Evolutionary conservation across 345 rosid genomes (phyloP).

Genomic region (Corymbia maculata): DNA sequence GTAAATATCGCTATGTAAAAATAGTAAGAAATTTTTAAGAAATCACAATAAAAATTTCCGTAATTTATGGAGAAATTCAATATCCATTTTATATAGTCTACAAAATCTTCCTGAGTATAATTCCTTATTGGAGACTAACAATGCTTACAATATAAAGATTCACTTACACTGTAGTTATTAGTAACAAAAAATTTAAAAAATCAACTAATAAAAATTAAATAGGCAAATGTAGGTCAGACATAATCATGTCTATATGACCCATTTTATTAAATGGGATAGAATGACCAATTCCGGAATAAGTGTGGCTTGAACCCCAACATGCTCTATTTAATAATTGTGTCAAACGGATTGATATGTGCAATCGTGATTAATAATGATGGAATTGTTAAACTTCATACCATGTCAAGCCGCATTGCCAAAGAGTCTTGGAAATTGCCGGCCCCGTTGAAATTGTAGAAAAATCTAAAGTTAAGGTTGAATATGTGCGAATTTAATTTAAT

Average conservation of each 20-base stretch:
- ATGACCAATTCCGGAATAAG: accelerated
- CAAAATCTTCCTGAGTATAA: too few relatives aligned
- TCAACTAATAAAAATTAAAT: too few relatives aligned
- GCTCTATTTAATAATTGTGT: not conserved
- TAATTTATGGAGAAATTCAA: not conserved
- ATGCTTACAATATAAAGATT: not conserved
- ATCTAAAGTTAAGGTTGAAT: not conserved
- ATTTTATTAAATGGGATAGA: not conserved
- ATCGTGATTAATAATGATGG: not conserved
- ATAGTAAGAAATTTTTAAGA: not conserved
- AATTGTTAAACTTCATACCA: not conserved
- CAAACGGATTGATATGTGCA: not conserved
- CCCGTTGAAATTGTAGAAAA: not conserved
- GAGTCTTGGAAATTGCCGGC: not conserved
- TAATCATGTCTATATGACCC: not conserved
- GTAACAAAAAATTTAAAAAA: too few relatives aligned
- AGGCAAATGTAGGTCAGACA: not conserved
- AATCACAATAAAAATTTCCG: not conserved
- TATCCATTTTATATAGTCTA: not conserved
- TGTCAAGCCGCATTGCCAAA: not conserved
- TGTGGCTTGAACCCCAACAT: not conserved
- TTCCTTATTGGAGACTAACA: not conserved
- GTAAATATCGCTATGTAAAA: not conserved
- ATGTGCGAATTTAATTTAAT: not conserved
- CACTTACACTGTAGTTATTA: not conserved